Conservation (phyloP, 768 basidiomycete genomes). For the Fistulinella prunicolor region DNA sequence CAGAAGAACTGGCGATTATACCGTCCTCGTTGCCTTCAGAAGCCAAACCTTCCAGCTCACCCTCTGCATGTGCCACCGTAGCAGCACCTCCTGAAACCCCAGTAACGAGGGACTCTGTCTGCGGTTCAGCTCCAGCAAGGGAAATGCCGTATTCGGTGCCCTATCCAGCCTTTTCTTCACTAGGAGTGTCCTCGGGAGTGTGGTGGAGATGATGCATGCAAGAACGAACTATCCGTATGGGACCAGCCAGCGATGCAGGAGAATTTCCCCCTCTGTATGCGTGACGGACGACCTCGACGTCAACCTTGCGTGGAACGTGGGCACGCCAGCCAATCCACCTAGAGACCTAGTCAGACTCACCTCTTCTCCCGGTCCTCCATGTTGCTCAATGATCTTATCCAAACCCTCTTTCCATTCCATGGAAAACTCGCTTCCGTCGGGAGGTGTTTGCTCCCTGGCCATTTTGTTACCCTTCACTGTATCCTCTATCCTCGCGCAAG, state of each 20-base stretch:
- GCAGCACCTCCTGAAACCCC: no score
- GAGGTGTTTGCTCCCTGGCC: conserved; percentile 37
- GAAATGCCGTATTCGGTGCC: conserved; percentile 15
- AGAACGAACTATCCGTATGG: conserved; percentile 4
- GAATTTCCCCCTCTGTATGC: conserved; percentile 23
- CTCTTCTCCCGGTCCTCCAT: conserved; percentile 59
- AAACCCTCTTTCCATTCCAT: conserved; percentile 73
- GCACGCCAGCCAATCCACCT: conserved; percentile 2
- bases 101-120: conserved; percentile 2
- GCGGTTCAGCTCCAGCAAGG: conserved; percentile 14
- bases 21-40: conserved; percentile 48
- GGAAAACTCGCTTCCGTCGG: conserved; percentile 40
- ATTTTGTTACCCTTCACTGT: conserved; percentile 14
- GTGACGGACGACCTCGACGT: conserved; percentile 60
- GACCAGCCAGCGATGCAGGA: neutral
- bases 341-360: conserved; percentile 39
- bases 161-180: conserved; percentile 23
- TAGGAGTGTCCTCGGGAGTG: conserved; percentile 16
- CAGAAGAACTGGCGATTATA: conserved; percentile 7
- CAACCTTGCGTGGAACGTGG: conserved; percentile 43
- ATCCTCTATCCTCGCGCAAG: conserved; percentile 10
- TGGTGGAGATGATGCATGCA: conserved; percentile 17
- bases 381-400: conserved; percentile 62
- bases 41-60: conserved; percentile 51
- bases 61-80: no score